Evolutionary conservation across 441 rosid genomes (phyloP), one percentile per base, ranked within the genome.

Genomic region (Hura crepitans): DNA sequence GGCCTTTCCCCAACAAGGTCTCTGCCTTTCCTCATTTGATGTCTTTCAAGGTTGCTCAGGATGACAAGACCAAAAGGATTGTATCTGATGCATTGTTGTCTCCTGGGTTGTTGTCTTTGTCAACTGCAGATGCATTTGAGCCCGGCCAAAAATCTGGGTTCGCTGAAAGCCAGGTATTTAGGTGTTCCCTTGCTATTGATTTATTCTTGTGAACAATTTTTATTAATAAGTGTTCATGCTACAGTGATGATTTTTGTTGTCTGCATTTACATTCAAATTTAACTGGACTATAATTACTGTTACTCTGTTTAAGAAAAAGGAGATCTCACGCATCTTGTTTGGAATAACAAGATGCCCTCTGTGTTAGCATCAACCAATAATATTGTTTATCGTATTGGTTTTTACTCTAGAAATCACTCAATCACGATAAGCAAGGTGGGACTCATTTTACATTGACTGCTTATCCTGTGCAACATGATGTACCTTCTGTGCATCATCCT

Each of bases 1-100:
- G 85, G 86, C 78, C 83, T 62, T 80, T 78, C 69, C 67, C 75
- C 43, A 82, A 77, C 71, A 79, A 80, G 77, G 79, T 79, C 57
- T 76, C 83, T 64, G 72, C 81, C n/a, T 71, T 77, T 68, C 74
- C 83, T 65, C 83, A 80, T 9, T 53, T 73, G 64, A 83, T 79
- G 83, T 71, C 79, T 46, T 73, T 85, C 46, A 79, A 77, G 78
- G 78, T 62, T 77, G 65, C 78, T 78, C 85, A 73, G 72, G 89
- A 83, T 55, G 85, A 80, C 46, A 80, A 80, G 76, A 62, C 46
- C 31, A 73, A 71, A 54, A 80, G 75, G 71, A 27, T 72, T 57
- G 70, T 74, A 54, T 57, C 78, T 59, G 87, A 82, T 64, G 50
- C 76, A 6, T 42, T 55, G 11, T 53, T 73, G 62, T 69, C 79